Base-by-base conservation (phyloP, 441 rosid genomes). In the Dalechampia spathulata region DNA sequence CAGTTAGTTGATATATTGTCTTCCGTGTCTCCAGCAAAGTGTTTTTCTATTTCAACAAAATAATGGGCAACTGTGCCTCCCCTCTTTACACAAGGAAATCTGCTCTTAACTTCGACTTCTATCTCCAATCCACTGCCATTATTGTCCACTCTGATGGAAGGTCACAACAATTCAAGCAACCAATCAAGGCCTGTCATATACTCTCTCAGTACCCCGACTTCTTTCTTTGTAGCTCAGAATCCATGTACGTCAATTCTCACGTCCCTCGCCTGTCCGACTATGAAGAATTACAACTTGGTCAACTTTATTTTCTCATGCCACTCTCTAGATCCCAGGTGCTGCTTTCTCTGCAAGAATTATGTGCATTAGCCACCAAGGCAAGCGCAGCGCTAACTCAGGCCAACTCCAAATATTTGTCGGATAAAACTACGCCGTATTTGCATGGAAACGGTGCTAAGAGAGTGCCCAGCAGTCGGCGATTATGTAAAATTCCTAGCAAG, bases 21-120 rank as follows among this genome's bases (percentile, higher is more conserved):
- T n/a, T n/a, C n/a, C n/a, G n/a, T n/a, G n/a, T n/a, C n/a, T n/a
- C n/a, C n/a, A n/a, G n/a, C n/a, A n/a, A n/a, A n/a, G n/a, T n/a
- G n/a, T 39, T 14, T 41, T 43, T 49, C 45, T 28, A 37, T 38
- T 15, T n/a, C n/a, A 17, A 14, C 10, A n/a, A 23, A 13, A 10
- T 40, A 9, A 73, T 77, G 79, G 79, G 79, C 23, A 72, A 49
- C 14, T 77, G 75, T 48, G 61, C 61, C 20, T 52, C 58, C 10
- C 53, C 61, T 46, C 64, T 47, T 0, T 7, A 46, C 39, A 16
- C 56, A 16, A 52, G 26, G 6, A 53, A 41, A 3, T 14, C 14
- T 28, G 60, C 50, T 0, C 36, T 34, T 17, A 34, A 22, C 34
- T 47, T n/a, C 32, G 41, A 39, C 6, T 9, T 14, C 42, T 39